Base-by-base conservation (phyloP, 1,284 basidiomycete species). In the Porodaedalea pini region DNA sequence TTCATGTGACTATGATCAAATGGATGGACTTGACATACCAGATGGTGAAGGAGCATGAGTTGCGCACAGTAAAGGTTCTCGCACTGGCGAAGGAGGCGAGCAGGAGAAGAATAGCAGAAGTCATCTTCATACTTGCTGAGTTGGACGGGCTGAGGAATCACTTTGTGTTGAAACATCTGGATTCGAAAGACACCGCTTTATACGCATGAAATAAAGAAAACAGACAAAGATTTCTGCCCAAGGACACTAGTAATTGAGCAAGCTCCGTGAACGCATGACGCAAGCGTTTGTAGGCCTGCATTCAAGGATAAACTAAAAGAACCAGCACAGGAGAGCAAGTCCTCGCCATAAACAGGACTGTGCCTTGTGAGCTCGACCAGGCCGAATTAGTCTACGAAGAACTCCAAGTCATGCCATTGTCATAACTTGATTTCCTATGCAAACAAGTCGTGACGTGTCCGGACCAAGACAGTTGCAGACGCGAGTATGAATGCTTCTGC, bases 31-130 rank as follows among this genome's bases (percentile, higher is more conserved):
- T 27, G 58, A 61, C 72, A 67, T 39, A 78, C 76, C 74, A 66
- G 40, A 67, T 58, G 11, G 62, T 62, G 44, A 62, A 61, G 7
- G 55, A 54, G 48, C 65, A 66, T 4, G 29, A 52, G 44, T 68
- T 67, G 34, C 43, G 21, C 10, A 66, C 69, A 10, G 73, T 76
- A 57, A 78, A 71, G 13, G 72, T 73, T 51, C 78, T 71, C 51
- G 73, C 75, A 45, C 69, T 62, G 23, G 65, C 69, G 21, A 44
- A 37, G 11, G n/a, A 21, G n/a, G 41, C 41, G 21, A 44, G 4
- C 11, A 23, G 7, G 11, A 48, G 17, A 62, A 62, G n/a, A 68
- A 65, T 39, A 27, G 21, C 21, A 44, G 41, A 23, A 23, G 25
- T 44, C 41, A 44, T 44, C 7, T n/a, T 44, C 21, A 3, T 2